Evolutionary conservation across 768 basidiomycete species (phyloP), one percentile per base, ranked within the genome.

Genomic region (Pleurotus platypus): DNA sequence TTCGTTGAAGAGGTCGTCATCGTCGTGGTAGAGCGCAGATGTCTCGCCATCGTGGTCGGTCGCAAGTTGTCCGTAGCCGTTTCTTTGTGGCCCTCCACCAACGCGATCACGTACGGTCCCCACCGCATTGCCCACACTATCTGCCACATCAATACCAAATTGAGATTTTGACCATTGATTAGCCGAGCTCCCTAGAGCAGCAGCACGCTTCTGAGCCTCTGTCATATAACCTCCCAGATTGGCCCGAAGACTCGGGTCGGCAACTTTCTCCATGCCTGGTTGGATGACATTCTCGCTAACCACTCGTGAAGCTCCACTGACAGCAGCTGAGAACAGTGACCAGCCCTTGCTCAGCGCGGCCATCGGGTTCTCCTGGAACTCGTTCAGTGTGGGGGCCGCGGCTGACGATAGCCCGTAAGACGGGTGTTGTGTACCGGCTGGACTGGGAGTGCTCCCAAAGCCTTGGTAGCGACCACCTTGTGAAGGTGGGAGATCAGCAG

Each of bases 391-490:
- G 0, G 96, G 96, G 9, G 88, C 86, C 35, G 87, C 82, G 8
- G 86, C 83, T 26, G 92, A 94, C 3, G 92, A 92, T 42, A 91
- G 75, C 4, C 80, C 76, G 64, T 79, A 86, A 2, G 90, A 83
- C 2, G 92, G 87, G 69, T 90, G 81, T 53, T 82, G 76, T 22
- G 79, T 72, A 8, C 63, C 71, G 3, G 73, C 63, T 4, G 80
- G 71, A 1, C 82, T 71, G n/a, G 92, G 89, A 0, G 92, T 88
- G 63, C 75, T 94, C 7, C 95, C 93, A 69, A 99, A 99, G 8
- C 97, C 95, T 58, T 85, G 83, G 71, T 98, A 99, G 53, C 85
- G 84, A 26, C 96, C 96, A 50, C 94, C 96, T 73, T 97, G 94
- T 4, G 89, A 92, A 9, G 96, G 96, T 1, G 93, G 93, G 11